These are phyloP conservation scores for Prototheca stagnorum DNA, from an alignment of 163 green algal genomes.

Conservation along the genomic window DNA sequence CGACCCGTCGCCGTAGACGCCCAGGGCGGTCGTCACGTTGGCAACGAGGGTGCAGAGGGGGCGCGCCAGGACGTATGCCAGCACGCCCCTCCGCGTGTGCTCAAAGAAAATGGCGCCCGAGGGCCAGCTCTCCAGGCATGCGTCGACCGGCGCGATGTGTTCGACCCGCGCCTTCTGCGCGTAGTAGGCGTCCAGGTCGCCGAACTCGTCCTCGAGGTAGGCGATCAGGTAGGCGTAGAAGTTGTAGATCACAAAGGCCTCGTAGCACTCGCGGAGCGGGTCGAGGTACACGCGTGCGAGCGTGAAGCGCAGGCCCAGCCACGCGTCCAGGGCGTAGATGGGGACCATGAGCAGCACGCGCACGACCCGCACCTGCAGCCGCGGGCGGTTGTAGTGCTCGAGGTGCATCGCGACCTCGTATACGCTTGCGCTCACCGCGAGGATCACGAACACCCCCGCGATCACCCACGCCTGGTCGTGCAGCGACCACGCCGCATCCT, in stretches of 20 bases:
- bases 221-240: conserved; percentile 82
- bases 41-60: conserved; percentile 53
- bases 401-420: conserved; percentile 91
- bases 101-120: conserved; percentile 66
- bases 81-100: conserved; percentile 74
- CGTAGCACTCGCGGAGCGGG: conserved; percentile 80
- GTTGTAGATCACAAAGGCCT: conserved; percentile 89
- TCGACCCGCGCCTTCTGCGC: conserved; percentile 32
- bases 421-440: conserved; percentile 72
- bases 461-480: conserved; percentile 76
- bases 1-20: conserved; percentile 52
- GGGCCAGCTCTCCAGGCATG: conserved; percentile 35
- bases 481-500: conserved; percentile 37
- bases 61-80: conserved; percentile 84
- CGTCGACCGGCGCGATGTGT: conserved; percentile 22
- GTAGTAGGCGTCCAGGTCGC: conserved; percentile 51
- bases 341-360: conserved; percentile 90
- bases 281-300: conserved; percentile 57
- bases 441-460: conserved; percentile 80
- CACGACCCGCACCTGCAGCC: conserved; percentile 59
- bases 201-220: conserved; percentile 67
- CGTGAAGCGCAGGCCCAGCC: conserved; percentile 70
- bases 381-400: conserved; percentile 80
- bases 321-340: conserved; percentile 66
- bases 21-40: conserved; percentile 33